Evolutionary conservation across 2,329 filamentous ascomycete genomes (phyloP).

Genomic region (Neophaeococcomyces mojaviensis): DNA sequence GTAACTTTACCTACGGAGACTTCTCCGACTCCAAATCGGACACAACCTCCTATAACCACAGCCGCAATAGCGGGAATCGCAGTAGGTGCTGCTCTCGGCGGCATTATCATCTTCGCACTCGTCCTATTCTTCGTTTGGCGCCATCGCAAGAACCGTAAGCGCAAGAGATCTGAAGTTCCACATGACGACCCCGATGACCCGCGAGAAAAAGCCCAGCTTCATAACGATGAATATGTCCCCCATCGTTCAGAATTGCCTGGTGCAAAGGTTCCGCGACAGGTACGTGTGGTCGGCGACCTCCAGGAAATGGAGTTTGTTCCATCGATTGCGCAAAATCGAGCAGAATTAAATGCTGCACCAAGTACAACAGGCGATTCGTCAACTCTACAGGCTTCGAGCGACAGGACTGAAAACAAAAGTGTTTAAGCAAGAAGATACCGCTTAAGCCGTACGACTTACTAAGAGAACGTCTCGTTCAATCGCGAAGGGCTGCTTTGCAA

Average conservation of each 20-base stretch:
- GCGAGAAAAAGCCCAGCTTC: not conserved
- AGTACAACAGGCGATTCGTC: no score
- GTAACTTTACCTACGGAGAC: no score
- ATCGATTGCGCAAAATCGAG: no score
- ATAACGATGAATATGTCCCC: not conserved
- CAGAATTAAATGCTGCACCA: no score
- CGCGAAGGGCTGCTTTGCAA: no score
- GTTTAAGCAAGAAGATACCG: no score
- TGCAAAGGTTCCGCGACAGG: not conserved
- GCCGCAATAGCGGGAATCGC: not conserved
- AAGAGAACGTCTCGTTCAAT: no score
- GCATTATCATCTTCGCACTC: not conserved
- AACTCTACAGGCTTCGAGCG: no score
- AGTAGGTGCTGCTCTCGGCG: not conserved
- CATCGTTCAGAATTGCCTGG: not conserved
- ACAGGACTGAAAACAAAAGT: no score
- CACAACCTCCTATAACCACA: not conserved
- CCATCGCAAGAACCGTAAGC: not conserved
- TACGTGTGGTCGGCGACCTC: not conserved
- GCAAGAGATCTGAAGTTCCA: not conserved
- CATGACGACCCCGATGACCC: not conserved
- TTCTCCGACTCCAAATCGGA: no score
- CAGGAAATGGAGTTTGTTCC: not conserved
- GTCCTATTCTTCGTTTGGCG: constrained; percentile 1
- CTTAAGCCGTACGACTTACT: no score